Base-by-base conservation (phyloP, 129 eudicot species). In the Lactuca saligna region DNA sequence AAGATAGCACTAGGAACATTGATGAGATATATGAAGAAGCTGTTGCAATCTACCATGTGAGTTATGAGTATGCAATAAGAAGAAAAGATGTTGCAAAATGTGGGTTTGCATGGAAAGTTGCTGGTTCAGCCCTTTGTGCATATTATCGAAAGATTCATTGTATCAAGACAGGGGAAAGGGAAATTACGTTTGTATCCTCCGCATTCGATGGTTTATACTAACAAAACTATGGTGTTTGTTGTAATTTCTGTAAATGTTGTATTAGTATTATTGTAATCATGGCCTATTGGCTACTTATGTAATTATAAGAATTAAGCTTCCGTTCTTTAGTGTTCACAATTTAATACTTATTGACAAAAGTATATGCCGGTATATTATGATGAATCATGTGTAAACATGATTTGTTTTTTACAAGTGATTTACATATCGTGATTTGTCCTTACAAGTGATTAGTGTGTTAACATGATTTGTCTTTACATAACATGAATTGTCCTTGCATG, bases 81-180 rank as follows among this genome's bases (percentile, higher is more conserved):
- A 14, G 2, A 54, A 54, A 59, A 1, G 76, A 80, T n/a, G 71
- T 79, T 6, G 61, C 13, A 31, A 79, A 78, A 78, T 90, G 97
- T 63, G 79, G 83, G 9, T 90, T 90, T 76, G 91, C 85, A 0
- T 90, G 97, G 97, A 90, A 37, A 71, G 95, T 90, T 9, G 97
- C 95, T 29, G 97, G 95, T n/a, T 61, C 84, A 17, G 95, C 97
- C 7, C 82, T 90, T 34, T 84, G 84, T 68, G 74, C 77, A 17
- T 46, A 75, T 32, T 46, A 74, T 34, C 68, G 71, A 32, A 73
- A 73, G 78, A 64, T 41, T 31, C 78, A 73, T n/a, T 64, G 71
- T 32, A 41, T 64, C n/a, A 73, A 63, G 54, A 64, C 71, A 0
- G 71, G 78, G 54, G 78, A 64, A 38, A 64, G 65, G 42, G 78